Base-by-base conservation (phyloP, 2,329 filamentous ascomycete species). In the Chrysoporthe puriensis region DNA sequence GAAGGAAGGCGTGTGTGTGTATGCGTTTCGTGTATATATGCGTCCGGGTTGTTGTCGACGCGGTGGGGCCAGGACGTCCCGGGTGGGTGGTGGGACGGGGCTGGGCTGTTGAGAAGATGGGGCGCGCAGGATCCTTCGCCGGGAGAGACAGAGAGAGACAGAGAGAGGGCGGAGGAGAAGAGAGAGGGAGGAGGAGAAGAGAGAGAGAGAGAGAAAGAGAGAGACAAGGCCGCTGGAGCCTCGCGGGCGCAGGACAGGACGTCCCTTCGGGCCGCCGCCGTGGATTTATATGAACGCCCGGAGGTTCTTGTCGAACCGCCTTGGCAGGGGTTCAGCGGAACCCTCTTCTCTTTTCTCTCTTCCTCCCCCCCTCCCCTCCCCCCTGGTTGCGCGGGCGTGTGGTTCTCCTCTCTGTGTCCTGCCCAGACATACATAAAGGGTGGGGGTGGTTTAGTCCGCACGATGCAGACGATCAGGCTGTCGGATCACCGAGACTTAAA, bases 251-350 rank as follows among this genome's bases (percentile, higher is more conserved):
- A 26, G 26, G 26, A 26, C 26, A 26, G 26, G 26, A 26, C 26
- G 26, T 26, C 26, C n/a, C 9, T 21, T 32, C 48, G 21, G 48
- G 48, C 21, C 48, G 48, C n/a, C n/a, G n/a, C 21, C 48, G 48
- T 26, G n/a, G 48, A 52, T 21, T 52, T 52, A 62, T 62, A 54
- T 16, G 32, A 9, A 16, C 4, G 42, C 4, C 59, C 7, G 9
- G 26, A 40, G 18, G 5, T 43, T 59, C 26, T 26, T 26, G 26
- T 44, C 52, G 36, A 64, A 58, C 8, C 40, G 32, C 16, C 43
- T 42, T 60, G 54, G 54, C 68, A 67, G 66, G 66, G 68, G 67
- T 68, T 48, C 44, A 26, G 26, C 26, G 42, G 43, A 59, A 42
- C 54, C 64, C 68, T 65, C 48, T 52, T n/a, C 14, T 52, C 62